Conservation (phyloP, 1,284 basidiomycete genomes). For the Inonotus hispidus region DNA sequence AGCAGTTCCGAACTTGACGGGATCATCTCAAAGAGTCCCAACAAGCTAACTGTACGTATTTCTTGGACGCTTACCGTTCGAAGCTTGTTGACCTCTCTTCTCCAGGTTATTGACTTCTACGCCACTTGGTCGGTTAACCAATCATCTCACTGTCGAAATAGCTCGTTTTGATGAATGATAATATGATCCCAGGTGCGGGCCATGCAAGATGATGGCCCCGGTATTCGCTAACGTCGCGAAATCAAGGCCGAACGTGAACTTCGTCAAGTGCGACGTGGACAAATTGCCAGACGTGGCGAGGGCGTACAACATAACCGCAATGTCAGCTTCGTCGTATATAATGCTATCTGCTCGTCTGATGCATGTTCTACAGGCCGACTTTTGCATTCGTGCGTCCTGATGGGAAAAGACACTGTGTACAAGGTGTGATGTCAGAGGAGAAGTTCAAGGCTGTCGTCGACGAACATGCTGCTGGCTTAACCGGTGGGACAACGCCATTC, state of each 20-base stretch:
- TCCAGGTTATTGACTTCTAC: constrained; percentile 78
- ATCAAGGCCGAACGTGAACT: constrained; percentile 63
- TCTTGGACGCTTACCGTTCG: background rate
- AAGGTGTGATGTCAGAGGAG: constrained; percentile 52
- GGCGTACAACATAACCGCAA: constrained; percentile 56
- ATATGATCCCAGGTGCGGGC: constrained; percentile 60
- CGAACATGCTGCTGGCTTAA: constrained; percentile 40
- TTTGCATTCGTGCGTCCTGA: constrained; percentile 71
- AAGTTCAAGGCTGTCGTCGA: constrained; percentile 42
- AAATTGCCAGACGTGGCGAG: constrained; percentile 58
- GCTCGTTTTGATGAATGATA: background rate
- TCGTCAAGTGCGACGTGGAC: constrained; percentile 78
- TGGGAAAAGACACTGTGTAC: constrained; percentile 60
- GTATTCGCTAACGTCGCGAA: constrained; percentile 61
- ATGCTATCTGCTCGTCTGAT: background rate
- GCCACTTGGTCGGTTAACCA: constrained; percentile 55
- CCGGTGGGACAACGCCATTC: constrained; percentile 40
- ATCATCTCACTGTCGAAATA: background rate
- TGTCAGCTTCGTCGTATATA: constrained; percentile 37
- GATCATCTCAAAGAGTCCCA: constrained; percentile 52
- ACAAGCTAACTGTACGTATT: constrained; percentile 57
- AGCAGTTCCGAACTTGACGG: constrained; percentile 41
- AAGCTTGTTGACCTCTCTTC: background rate
- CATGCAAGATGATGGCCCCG: constrained; percentile 75
- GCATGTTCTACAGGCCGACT: constrained; percentile 56